Evolutionary conservation across 495 filamentous ascomycete genomes (phyloP), one percentile per base, ranked within the genome.

Genomic region (Aspergillus homomorphus): DNA sequence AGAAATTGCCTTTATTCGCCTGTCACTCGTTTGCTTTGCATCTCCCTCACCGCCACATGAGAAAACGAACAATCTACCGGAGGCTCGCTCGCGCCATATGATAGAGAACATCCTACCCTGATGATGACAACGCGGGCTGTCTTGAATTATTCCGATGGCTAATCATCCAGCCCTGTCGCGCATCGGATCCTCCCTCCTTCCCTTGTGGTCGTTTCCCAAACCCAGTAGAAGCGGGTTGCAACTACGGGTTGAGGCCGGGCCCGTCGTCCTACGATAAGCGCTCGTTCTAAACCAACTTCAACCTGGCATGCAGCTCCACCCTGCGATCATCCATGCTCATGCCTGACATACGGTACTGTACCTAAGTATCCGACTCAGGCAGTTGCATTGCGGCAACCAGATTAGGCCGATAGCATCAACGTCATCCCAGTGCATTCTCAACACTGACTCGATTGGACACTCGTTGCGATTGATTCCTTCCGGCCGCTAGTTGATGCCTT

Each of bases 11-110:
- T 30, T 51, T 23, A 67, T 64, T 71, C 67, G 70, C 69, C 71
- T 73, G 67, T 65, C 66, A 55, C 64, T 63, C 68, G 54, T 68
- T 68, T 65, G 60, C 51, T 66, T 46, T 54, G 54, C 41, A 48
- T 57, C 62, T 70, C 64, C 65, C 66, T 73, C 73, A 76, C 73
- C 73, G 73, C 73, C 73, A 74, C 70, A 74, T 72, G 66, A 67
- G 70, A 58, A 59, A 53, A 53, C 58, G 64, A 38, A 9, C 12
- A 38, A 5, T n/a, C 33, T 38, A 14, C 33, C 15, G 16, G 10
- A 7, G 16, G 4, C 23, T 51, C 30, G 48, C 15, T 19, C 48
- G 16, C 24, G 20, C 24, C 48, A 18, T 18, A 28, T n/a, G 6
- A 6, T 16, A 50, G 10, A n/a, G 46, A 26, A 1, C 21, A 30